Evolutionary conservation across 2,329 filamentous ascomycete genomes (phyloP), one percentile per base, ranked within the genome.

Genomic region (Fusarium mexicanum): DNA sequence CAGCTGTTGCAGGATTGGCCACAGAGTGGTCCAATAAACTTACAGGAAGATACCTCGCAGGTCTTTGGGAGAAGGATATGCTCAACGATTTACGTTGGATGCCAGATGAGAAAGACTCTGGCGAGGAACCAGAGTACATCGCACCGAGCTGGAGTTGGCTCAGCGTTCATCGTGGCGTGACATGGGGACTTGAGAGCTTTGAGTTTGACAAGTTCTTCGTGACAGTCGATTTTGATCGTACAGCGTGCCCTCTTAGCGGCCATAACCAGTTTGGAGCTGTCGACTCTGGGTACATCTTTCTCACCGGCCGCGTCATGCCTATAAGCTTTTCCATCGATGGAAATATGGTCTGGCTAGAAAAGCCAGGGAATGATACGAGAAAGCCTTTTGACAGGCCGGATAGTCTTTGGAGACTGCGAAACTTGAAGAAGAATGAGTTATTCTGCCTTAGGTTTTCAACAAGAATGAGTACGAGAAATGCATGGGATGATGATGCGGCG

Each of bases 71-170:
- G 26, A 66, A 51, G 8, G 69, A 79, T 35, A 7, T 79, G 0
- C 63, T 76, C 3, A 62, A 67, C 2, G 29, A 61, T 3, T n/a
- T 79, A 3, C 71, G 71, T 4, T 79, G 78, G 78, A 54, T 63
- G 50, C 33, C 73, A 1, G 66, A 74, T 26, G 69, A 77, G 16
- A 41, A 50, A 22, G 69, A 76, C 8, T 33, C 53, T 1, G 68
- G 51, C 0, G 40, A 61, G 18, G 48, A 72, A 16, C 24, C 35
- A 1, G 8, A 57, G 8, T 76, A 73, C 5, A 64, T 76, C 7
- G 70, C 68, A 6, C 78, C 77, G 3, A 79, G 67, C 20, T 79
- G 77, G 77, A 79, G 76, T 29, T 79, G 76, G 77, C 59, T 79
- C 6, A 78, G 77, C 20, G 70, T 63, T 13, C 73, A 76, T 5